A percentile compares a stretch with the other conserved stretches of the same genome.
Conservation (phyloP, 2,329 filamentous ascomycete genomes). For the Colletotrichum falcatum region DNA sequence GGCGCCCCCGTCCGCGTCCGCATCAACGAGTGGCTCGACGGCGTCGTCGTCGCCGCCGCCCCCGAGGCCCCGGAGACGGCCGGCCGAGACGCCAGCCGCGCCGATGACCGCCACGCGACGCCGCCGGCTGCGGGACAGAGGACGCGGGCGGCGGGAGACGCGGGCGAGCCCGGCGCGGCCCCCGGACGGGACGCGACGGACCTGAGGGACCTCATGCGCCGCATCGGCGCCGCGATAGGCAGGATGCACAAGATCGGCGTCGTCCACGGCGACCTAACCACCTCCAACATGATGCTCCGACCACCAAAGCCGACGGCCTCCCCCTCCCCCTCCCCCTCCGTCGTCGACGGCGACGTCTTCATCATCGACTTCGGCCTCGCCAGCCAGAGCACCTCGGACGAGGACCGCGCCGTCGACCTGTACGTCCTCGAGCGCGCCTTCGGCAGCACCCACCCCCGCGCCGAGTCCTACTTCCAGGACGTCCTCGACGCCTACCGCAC, state of each 20-base stretch:
- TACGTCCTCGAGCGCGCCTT: conserved; percentile 97
- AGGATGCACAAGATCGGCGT: conserved; percentile 85
- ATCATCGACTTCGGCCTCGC: conserved; percentile 96
- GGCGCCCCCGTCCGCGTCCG: conserved; percentile 77
- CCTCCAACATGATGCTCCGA: conserved; percentile 92
- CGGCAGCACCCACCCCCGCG: conserved; percentile 90
- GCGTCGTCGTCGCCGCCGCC: conserved; percentile 47
- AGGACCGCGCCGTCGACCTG: conserved; percentile 94
- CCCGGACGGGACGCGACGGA: conserved; percentile 56
- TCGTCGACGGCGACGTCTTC: conserved; percentile 79
- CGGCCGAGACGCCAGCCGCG: conserved; percentile 47
- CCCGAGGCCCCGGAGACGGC: conserved; percentile 45
- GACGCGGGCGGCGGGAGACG: neutral
- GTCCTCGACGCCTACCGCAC: conserved; percentile 80
- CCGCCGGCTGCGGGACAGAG: conserved; percentile 36
- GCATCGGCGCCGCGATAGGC: conserved; percentile 79
- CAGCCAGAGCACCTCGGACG: conserved; percentile 82
- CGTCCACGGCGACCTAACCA: conserved; percentile 95
- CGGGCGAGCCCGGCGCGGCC: neutral
- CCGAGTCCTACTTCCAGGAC: conserved; percentile 80
- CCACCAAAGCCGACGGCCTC: conserved; percentile 47
- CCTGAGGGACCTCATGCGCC: conserved; percentile 73
- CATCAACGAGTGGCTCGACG: conserved; percentile 75
- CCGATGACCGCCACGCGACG: conserved; percentile 42
- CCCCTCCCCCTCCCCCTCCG: neutral